Conservation (phyloP, 2,329 filamentous ascomycete genomes). For the Orbilia oligospora region DNA sequence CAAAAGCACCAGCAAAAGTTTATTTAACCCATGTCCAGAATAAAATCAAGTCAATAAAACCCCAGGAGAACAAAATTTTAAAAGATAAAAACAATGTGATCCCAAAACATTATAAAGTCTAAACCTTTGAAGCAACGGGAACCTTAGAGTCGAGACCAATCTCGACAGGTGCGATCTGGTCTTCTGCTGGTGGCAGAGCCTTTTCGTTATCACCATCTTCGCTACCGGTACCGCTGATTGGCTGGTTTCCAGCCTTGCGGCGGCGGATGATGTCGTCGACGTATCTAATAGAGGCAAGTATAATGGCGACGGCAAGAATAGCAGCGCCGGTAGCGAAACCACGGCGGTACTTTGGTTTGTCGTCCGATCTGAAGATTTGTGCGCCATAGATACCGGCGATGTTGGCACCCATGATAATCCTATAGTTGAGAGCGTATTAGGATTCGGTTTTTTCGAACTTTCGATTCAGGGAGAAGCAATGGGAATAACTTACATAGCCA, state of each 20-base stretch:
- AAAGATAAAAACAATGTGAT: background rate
- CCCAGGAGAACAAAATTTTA: constrained; percentile 9
- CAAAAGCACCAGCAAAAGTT: constrained; percentile 20
- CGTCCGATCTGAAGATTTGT: constrained; percentile 73
- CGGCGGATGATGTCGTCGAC: constrained; percentile 68
- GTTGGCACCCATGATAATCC: constrained; percentile 75
- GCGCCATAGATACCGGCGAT: constrained; percentile 75
- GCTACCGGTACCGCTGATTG: constrained; percentile 19
- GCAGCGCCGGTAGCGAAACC: constrained; percentile 70
- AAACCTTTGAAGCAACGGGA: constrained; percentile 20
- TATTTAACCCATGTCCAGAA: constrained; percentile 21
- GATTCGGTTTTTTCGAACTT: background rate
- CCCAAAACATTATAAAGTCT: background rate
- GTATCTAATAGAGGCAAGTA: constrained; percentile 68
- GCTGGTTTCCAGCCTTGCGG: constrained; percentile 56
- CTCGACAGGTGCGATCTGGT: constrained; percentile 30
- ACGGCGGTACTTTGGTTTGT: constrained; percentile 71
- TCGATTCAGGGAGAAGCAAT: background rate
- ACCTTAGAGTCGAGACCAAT: constrained; percentile 32
- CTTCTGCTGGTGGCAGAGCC: constrained; percentile 42
- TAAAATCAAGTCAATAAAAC: background rate
- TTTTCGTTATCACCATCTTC: constrained; percentile 49
- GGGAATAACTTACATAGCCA: constrained; percentile 70
- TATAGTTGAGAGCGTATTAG: constrained; percentile 57
- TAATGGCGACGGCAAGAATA: constrained; percentile 69